Evolutionary conservation across 2,329 filamentous ascomycete genomes (phyloP).

Genomic region (Cladosporium sp.): DNA sequence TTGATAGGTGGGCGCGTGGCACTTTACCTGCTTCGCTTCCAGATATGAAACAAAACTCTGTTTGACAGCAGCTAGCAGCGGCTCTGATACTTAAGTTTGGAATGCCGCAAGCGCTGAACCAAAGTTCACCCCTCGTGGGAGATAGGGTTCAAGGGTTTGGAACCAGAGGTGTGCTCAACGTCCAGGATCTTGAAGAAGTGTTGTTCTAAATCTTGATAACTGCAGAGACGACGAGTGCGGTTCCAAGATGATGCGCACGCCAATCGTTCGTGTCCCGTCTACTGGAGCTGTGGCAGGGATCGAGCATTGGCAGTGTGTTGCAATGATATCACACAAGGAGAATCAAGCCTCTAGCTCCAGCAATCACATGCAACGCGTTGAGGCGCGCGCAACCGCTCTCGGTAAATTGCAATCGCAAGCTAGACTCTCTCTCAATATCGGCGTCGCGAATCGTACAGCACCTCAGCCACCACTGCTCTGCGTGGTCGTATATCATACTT

Average conservation of each 20-base stretch:
- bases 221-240: not conserved
- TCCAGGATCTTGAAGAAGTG: not conserved
- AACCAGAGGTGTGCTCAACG: not conserved
- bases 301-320: not conserved
- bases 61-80: not conserved
- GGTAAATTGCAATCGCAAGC: not conserved
- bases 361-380: conserved; percentile 12
- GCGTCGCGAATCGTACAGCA: not conserved
- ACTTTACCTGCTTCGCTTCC: not conserved
- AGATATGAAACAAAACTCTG: not conserved
- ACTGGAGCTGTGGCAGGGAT: not conserved
- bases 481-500: not conserved
- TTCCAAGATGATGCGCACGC: not conserved
- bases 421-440: not conserved
- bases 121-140: not conserved
- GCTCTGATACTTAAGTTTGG: not conserved
- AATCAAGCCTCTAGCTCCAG: conserved; percentile 3
- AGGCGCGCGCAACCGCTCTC: not conserved
- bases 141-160: not conserved
- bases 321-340: conserved; percentile 6
- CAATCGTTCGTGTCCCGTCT: conserved; percentile 4
- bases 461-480: conserved; percentile 8
- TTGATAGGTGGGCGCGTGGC: not conserved
- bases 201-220: not conserved
- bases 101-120: not conserved